Base-by-base conservation (phyloP, 768 basidiomycete species). In the Russula lepida region DNA sequence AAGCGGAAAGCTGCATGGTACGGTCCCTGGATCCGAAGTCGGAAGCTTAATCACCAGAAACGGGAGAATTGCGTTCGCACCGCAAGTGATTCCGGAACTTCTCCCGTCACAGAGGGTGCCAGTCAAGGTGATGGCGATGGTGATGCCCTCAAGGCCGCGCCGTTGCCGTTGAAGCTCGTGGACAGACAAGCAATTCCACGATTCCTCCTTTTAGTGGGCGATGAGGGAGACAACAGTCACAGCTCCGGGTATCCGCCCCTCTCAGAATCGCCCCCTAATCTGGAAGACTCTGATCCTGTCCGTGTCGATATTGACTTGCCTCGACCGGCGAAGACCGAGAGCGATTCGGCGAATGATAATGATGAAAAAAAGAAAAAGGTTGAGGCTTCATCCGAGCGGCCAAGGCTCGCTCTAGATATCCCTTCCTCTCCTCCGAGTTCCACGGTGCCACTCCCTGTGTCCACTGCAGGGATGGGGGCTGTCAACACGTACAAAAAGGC, bases 1-100 rank as follows among this genome's bases (percentile, higher is more conserved):
- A 77, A 78, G 41, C 76, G 81, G 55, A 85, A 79, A 64, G 94
- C 92, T 2, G 75, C 75, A 3, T 97, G 94, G 94, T 94, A 86
- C 64, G 85, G 85, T n/a, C 84, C 85, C 8, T 95, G 91, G 90
- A 62, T 84, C 28, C 78, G 84, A 59, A 88, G 84, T 68, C 75
- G 88, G 59, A 78, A 78, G 60, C 74, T 77, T 50, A 84, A 84
- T 60, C 79, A 81, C 60, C 78, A 78, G n/a, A 87, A 83, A 70
- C 76, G 88, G 27, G 66, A 61, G 23, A 54, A 43, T 27, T 43
- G 25, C 13, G 21, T 35, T 28, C 76, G 37, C 43, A 25, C 47
- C 52, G 49, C 46, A 41, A 56, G 32, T n/a, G 50, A 59, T 30
- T 27, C 50, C 13, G 35, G 30, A 4, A 23, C 51, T 21, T 64